Evolutionary conservation across 1,139 yeast genomes (phyloP).

Genomic region (Williopsis jadinii): DNA sequence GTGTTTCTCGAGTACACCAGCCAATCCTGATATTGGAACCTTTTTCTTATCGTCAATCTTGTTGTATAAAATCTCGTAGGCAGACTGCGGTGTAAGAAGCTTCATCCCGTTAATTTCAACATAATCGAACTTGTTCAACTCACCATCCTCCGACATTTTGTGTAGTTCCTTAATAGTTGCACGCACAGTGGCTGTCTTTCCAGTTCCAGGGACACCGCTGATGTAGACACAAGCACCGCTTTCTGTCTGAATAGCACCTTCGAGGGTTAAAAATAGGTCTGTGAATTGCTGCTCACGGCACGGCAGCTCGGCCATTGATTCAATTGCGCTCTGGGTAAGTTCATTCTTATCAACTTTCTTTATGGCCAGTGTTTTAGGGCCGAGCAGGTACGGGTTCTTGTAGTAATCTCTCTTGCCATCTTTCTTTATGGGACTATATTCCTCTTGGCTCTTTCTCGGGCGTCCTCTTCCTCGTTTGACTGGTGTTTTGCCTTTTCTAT

Average conservation of each 20-base stretch:
- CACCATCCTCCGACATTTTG: conserved; percentile 34
- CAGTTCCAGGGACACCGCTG: conserved; percentile 98
- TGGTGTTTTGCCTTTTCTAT: not conserved
- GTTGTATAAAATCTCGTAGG: conserved; percentile 81
- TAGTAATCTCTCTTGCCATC: not conserved
- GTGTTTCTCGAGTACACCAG: conserved; percentile 45
- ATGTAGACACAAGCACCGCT: conserved; percentile 84
- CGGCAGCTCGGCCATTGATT: conserved; percentile 39
- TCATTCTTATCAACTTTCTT: not conserved
- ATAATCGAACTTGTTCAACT: conserved; percentile 55
- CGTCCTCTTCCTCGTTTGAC: not conserved
- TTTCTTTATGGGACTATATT: not conserved
- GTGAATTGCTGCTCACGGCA: conserved; percentile 86
- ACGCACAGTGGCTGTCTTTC: conserved; percentile 89
- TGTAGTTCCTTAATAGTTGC: conserved; percentile 72
- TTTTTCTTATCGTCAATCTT: conserved; percentile 51
- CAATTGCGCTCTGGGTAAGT: not conserved
- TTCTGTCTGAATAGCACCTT: conserved; percentile 62
- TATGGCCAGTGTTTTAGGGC: conserved; percentile 12
- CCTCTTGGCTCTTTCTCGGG: not conserved
- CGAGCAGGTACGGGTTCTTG: conserved; percentile 6
- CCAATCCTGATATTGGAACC: conserved; percentile 59
- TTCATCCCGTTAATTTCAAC: conserved; percentile 90
- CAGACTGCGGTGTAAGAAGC: conserved; percentile 73
- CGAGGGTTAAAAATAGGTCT: conserved; percentile 64